These are phyloP conservation scores for Prunus armeniaca DNA, from an alignment of 306 rosid species.

Conservation along the genomic window DNA sequence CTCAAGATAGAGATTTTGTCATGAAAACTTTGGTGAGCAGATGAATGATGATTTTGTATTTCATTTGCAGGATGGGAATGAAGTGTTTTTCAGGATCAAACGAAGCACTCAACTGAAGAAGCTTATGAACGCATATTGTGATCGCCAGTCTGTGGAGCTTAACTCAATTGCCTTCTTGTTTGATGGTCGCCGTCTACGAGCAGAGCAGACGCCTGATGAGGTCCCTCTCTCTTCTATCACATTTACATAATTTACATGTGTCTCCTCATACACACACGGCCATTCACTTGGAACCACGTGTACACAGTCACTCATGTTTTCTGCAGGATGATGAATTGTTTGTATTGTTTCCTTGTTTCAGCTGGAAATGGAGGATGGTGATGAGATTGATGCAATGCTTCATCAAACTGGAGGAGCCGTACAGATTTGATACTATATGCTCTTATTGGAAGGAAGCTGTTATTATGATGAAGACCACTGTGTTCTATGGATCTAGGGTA, in stretches of 20 bases:
- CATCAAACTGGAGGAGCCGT: constrained; percentile 64
- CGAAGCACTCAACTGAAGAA: constrained; percentile 69
- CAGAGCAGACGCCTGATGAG: constrained; percentile 77
- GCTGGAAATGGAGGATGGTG: constrained; percentile 73
- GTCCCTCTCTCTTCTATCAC: constrained; percentile 21
- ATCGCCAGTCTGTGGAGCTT: constrained; percentile 55
- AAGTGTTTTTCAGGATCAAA: constrained; percentile 64
- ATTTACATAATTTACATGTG: no score
- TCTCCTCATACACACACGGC: not conserved
- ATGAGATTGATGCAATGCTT: constrained; percentile 70
- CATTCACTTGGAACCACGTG: not conserved
- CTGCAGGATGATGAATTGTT: not conserved
- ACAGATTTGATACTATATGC: not conserved
- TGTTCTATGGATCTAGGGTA: constrained; percentile 1
- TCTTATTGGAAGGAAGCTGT: not conserved
- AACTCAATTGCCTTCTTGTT: constrained; percentile 55
- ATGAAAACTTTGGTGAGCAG: not conserved
- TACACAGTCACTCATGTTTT: not conserved
- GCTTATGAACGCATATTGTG: constrained; percentile 78
- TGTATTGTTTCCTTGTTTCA: not conserved
- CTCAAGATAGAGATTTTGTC: not conserved
- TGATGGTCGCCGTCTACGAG: constrained; percentile 66
- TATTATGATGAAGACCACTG: not conserved
- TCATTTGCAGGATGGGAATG: constrained; percentile 34
- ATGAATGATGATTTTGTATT: not conserved